Percentiles rank a stretch among this genome's conserved stretches.
These are phyloP conservation scores for Fusarium dimerum DNA, from an alignment of 2,329 filamentous ascomycete genomes.

Conservation along the genomic window DNA sequence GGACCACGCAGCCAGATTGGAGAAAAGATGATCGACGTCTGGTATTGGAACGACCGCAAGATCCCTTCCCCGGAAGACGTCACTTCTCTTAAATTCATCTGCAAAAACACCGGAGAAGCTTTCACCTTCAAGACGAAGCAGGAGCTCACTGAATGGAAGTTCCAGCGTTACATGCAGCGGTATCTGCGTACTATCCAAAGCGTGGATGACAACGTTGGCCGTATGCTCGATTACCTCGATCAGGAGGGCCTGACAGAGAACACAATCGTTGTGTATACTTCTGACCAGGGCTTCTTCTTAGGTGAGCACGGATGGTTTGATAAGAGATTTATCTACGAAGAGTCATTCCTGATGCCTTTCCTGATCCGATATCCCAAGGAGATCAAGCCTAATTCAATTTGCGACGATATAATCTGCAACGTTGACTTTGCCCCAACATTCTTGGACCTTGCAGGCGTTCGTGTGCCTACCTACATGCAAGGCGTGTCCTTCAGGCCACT, in stretches of 20 bases:
- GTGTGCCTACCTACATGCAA: not conserved
- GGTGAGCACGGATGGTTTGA: slow-evolving; percentile 60
- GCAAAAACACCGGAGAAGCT: slow-evolving; percentile 46
- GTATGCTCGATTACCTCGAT: slow-evolving; percentile 47
- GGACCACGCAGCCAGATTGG: slow-evolving; percentile 40
- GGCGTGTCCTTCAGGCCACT: not conserved
- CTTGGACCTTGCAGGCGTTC: slow-evolving; percentile 45
- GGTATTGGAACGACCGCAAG: slow-evolving; percentile 25
- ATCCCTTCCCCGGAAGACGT: slow-evolving; percentile 20
- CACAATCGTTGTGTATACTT: slow-evolving; percentile 53
- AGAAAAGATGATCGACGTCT: slow-evolving; percentile 29
- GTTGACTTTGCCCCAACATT: slow-evolving; percentile 55
- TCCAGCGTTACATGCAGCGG: slow-evolving; percentile 56
- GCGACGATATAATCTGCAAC: slow-evolving; percentile 51
- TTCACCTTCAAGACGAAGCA: slow-evolving; percentile 44
- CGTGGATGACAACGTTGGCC: slow-evolving; percentile 53
- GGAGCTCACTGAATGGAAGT: slow-evolving; percentile 54
- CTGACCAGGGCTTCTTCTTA: slow-evolving; percentile 56
- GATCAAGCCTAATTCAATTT: slow-evolving; percentile 41
- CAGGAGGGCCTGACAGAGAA: slow-evolving; percentile 42
- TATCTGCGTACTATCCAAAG: slow-evolving; percentile 53
- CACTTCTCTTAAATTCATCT: slow-evolving; percentile 36
- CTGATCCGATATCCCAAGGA: slow-evolving; percentile 46
- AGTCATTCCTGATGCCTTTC: slow-evolving; percentile 58
- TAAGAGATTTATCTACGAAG: slow-evolving; percentile 60